Evolutionary conservation across 2,329 filamentous ascomycete genomes (phyloP), one percentile per base, ranked within the genome.

Genomic region (Phyllosticta citrichinensis): DNA sequence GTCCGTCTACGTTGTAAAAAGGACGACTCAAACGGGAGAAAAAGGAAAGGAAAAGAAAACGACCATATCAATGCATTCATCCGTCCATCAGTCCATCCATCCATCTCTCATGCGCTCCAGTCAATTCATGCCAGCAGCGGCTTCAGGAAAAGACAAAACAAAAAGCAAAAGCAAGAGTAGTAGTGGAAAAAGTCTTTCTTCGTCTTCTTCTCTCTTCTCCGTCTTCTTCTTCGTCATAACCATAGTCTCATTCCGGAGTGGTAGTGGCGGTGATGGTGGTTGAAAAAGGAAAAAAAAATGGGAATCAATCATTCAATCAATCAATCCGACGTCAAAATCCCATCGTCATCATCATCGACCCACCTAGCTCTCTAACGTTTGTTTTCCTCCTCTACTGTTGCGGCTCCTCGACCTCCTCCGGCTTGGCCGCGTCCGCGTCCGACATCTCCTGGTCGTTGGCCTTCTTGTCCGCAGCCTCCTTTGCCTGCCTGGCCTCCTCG

Each of bases 401-500:
- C 33, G 22, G 40, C 24, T 55, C 58, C 52, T 60, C 58, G 10
- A 17, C 67, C 60, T 72, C 70, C 53, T 76, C 71, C 9, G 74
- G 73, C 68, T 74, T 73, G 60, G 66, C 64, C 10, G 68, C 66
- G 60, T 79, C 77, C 53, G 81, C 83, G 68, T 86, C 84, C 68
- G 82, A 81, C 83, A 86, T 86, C 72, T 86, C 83, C 58, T 75
- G 71, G 64, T 79, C 77, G 27, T 30, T 30, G 27, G 27, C 27
- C 63, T 74, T 73, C 56, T 67, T 57, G 61, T 73, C 70, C 60
- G 87, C 87, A 30, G 27, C 27, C 68, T 88, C 87, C 73, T 84
- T 85, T 76, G 90, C 87, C 64, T 89, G 88, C 60, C 86, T 77
- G 75, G 81, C 81, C 63, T 77, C 74, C 65, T 83, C 79, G 76